These are phyloP conservation scores for Amanita polypyramis DNA, from an alignment of 768 basidiomycete species.

Conservation along the genomic window DNA sequence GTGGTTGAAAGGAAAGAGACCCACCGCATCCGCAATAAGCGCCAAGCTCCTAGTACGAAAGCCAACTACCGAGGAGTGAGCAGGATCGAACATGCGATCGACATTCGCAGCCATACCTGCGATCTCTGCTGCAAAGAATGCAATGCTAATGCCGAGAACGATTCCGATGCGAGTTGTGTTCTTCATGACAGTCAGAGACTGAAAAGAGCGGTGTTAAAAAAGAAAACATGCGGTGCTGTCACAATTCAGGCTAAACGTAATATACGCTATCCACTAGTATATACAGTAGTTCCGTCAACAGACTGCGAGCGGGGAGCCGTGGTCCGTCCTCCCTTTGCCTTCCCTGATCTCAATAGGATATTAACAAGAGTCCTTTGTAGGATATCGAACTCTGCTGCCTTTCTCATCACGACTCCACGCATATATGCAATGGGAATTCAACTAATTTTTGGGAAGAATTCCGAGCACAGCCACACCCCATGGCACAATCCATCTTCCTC, in stretches of 20 bases:
- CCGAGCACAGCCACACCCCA: too few species aligned
- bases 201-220: neutral
- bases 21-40: slow-evolving; percentile 45
- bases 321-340: too few species aligned
- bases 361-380: too few species aligned
- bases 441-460: too few species aligned
- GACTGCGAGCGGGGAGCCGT: too few species aligned
- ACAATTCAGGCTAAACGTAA: neutral
- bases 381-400: neutral
- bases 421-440: too few species aligned
- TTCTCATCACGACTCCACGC: neutral
- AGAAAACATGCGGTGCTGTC: neutral
- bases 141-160: slow-evolving; percentile 34
- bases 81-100: neutral
- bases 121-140: slow-evolving; percentile 42
- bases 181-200: slow-evolving; percentile 23
- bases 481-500: too few species aligned
- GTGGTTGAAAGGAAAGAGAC: slow-evolving; percentile 14
- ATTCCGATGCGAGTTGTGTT: slow-evolving; percentile 35
- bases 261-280: too few species aligned
- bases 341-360: too few species aligned
- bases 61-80: slow-evolving; percentile 26
- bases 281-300: too few species aligned
- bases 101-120: slow-evolving; percentile 18
- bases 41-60: slow-evolving; percentile 46